Evolutionary conservation across 2,329 filamentous ascomycete species (phyloP).

Genomic region (Periconia sp.): DNA sequence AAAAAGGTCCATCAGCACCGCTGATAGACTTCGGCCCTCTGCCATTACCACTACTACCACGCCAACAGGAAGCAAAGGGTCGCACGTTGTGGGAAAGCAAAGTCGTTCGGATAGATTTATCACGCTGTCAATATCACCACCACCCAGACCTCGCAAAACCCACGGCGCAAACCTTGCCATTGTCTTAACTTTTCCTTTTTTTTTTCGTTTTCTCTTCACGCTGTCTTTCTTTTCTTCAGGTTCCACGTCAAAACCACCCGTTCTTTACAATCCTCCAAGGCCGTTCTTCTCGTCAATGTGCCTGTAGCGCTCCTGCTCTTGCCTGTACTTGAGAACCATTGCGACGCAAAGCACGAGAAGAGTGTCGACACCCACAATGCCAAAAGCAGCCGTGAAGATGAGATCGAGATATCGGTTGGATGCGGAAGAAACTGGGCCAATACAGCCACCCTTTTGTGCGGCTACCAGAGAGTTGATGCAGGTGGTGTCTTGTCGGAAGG

Average conservation of each 20-base stretch:
- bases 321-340: constrained; percentile 78
- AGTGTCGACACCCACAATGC: constrained; percentile 71
- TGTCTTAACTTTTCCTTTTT: not conserved
- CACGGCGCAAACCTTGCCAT: constrained; percentile 2
- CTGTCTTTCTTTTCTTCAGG: not conserved
- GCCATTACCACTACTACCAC: constrained; percentile 20
- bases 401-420: constrained; percentile 72
- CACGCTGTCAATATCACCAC: constrained; percentile 9
- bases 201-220: not conserved
- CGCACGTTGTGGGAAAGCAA: constrained; percentile 18
- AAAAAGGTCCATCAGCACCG: constrained; percentile 19
- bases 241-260: too few species aligned
- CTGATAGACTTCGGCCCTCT: constrained; percentile 8
- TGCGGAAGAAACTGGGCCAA: constrained; percentile 66
- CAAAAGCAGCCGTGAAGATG: constrained; percentile 79
- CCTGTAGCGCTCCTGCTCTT: constrained; percentile 76
- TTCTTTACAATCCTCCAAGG: constrained; percentile 25
- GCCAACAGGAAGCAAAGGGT: constrained; percentile 2
- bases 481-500: constrained; percentile 68
- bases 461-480: constrained; percentile 73
- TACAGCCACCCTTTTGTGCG: constrained; percentile 69
- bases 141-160: constrained; percentile 22
- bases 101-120: constrained; percentile 20
- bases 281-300: constrained; percentile 77
- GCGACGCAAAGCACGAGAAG: constrained; percentile 70